Evolutionary conservation across 306 rosid species (phyloP).

Genomic region (Dalbergia cochinchinensis): DNA sequence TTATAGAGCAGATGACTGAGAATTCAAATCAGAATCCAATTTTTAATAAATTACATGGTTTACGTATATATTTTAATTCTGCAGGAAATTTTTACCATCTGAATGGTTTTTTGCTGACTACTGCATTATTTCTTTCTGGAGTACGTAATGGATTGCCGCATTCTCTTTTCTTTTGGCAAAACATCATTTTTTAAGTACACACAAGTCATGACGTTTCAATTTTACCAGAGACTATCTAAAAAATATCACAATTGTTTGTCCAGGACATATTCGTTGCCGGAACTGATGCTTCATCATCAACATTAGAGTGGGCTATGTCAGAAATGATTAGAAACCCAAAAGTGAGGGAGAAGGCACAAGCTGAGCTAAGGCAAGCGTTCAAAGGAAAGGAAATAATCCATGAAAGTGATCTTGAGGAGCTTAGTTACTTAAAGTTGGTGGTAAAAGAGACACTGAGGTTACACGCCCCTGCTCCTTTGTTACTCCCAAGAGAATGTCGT

Average conservation of each 20-base stretch:
- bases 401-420: conserved; percentile 29
- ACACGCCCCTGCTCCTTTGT: conserved; percentile 24
- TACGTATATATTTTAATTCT: too few species aligned
- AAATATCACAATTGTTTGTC: background rate
- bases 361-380: conserved; percentile 21
- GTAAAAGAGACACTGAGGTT: conserved; percentile 27
- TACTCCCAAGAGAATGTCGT: conserved; percentile 30
- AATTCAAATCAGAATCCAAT: too few species aligned
- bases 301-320: conserved; percentile 39
- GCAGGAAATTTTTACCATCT: too few species aligned
- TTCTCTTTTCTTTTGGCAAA: too few species aligned
- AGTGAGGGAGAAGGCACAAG: conserved; percentile 32
- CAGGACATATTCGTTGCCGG: conserved; percentile 35
- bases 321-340: conserved; percentile 41
- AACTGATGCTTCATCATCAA: conserved; percentile 18
- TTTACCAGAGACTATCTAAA: too few species aligned
- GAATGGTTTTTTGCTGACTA: too few species aligned
- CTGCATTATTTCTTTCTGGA: too few species aligned
- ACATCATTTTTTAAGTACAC: too few species aligned
- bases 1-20: too few species aligned
- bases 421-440: conserved; percentile 21
- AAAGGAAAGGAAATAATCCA: background rate
- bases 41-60: too few species aligned
- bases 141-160: too few species aligned
- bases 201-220: too few species aligned